Base-by-base conservation (phyloP, 768 basidiomycete genomes). In the Amanita thiersii region DNA sequence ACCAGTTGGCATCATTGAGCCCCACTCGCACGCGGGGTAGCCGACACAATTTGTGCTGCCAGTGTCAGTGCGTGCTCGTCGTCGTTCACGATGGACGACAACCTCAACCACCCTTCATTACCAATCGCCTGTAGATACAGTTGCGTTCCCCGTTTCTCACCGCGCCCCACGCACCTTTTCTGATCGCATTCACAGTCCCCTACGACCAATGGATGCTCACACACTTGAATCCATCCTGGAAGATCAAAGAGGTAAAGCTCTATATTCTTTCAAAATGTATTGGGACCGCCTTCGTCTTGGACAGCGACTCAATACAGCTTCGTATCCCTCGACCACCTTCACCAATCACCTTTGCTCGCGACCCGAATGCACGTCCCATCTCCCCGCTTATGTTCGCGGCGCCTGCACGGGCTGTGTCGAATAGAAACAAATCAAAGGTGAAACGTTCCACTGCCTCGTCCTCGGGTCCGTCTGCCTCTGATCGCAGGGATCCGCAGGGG, bases 171-270 rank as follows among this genome's bases (percentile, higher is more conserved):
- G 29, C 5, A 21, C 9, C 8, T 14, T 37, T 10, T 15, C 17
- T 21, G 29, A 30, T 14, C 29, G 29, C 31, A 15, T 19, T 28
- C 11, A 4, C 46, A 80, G 83, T 86, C 17, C 73, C 79, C 0
- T 73, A 77, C 50, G 85, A 87, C 57, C 82, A 84, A 60, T 87
- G 84, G 83, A 62, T 86, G 34, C 62, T 78, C n/a, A 83, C 83
- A 9, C 79, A 81, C 52, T 54, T 82, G 53, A 72, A 79, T 45
- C 65, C 74, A 2, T 49, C 60, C 21, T 81, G 75, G 73, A 77
- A 76, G 50, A 65, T 85, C 29, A 68, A 67, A 11, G 70, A 81
- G 21, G 63, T 81, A 23, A 87, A 86, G 49, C 65, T 69, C 23
- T 76, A 72, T 65, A 59, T 85, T 18, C 68, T 86, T 31, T 59